Evolutionary conservation across 2,329 filamentous ascomycete species (phyloP).

Genomic region (Penicillium oxalicum): DNA sequence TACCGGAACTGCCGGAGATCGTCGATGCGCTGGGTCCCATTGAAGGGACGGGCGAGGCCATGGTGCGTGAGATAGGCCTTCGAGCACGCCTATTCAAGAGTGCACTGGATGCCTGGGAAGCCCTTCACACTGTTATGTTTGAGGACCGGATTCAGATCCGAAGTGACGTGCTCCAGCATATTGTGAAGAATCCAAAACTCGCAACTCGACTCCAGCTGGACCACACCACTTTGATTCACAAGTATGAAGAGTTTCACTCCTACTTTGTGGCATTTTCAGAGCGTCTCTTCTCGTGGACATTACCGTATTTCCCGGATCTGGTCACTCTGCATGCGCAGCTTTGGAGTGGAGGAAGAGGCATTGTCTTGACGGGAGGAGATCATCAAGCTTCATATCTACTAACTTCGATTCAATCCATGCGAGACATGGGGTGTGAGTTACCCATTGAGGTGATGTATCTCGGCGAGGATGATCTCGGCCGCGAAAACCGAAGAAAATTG

Average conservation of each 20-base stretch:
- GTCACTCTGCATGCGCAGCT: not conserved
- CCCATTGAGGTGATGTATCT: slow-evolving; percentile 23
- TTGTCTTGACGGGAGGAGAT: slow-evolving; percentile 42
- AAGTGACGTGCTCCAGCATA: not conserved
- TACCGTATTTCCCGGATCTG: slow-evolving; percentile 2
- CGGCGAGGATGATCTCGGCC: slow-evolving; percentile 41
- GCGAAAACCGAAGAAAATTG: slow-evolving; percentile 38
- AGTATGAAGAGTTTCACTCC: not conserved
- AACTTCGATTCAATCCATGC: slow-evolving; percentile 34
- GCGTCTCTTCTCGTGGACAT: slow-evolving; percentile 1
- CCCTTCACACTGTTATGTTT: not conserved
- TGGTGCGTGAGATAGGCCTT: not conserved
- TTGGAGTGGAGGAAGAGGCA: slow-evolving; percentile 16
- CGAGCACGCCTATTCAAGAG: not conserved
- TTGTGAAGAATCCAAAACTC: not conserved
- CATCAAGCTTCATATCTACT: slow-evolving; percentile 40
- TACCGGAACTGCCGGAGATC: not conserved
- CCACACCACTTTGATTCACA: not conserved
- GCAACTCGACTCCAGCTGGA: not conserved
- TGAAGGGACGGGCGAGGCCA: not conserved
- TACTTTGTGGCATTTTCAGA: not conserved
- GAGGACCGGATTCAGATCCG: not conserved
- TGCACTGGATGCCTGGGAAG: not conserved
- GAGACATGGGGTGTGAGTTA: slow-evolving; percentile 13
- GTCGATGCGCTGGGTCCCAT: not conserved